Evolutionary conservation across 2,329 filamentous ascomycete species (phyloP).

Genomic region (Chrysoporthe puriensis): DNA sequence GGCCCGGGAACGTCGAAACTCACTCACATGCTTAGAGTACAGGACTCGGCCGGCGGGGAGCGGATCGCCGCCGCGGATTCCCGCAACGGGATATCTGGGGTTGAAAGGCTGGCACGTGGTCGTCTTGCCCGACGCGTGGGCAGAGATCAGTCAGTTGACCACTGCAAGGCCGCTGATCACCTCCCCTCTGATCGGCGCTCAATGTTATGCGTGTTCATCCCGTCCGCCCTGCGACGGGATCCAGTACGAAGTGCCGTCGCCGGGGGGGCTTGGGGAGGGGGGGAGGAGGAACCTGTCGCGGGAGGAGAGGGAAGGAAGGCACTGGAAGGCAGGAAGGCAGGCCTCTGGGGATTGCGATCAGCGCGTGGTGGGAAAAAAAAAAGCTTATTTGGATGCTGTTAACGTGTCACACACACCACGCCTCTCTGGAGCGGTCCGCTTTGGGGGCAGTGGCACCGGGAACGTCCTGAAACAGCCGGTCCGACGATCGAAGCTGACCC

Average conservation of each 20-base stretch:
- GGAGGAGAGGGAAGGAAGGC: neutral
- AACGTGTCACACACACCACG: neutral
- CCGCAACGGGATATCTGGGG: neutral
- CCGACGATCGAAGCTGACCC: conserved; percentile 5
- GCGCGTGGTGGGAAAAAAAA: neutral
- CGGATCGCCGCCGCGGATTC: conserved; percentile 14
- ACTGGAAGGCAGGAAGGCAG: neutral
- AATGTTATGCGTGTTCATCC: neutral
- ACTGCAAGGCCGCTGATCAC: neutral
- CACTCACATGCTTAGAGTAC: neutral
- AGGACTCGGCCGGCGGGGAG: conserved; percentile 6
- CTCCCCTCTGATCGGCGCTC: neutral
- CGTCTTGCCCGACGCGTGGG: neutral
- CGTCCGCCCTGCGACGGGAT: neutral
- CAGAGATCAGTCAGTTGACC: neutral
- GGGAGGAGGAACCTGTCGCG: neutral
- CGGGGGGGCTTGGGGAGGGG: neutral
- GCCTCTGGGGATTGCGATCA: neutral
- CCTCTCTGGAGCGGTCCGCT: neutral
- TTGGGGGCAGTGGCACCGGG: neutral
- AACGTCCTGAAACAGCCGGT: neutral
- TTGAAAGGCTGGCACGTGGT: neutral
- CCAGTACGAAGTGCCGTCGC: too few species aligned
- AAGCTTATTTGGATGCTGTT: neutral
- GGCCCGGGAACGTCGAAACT: neutral